Evolutionary conservation across 2,329 filamentous ascomycete genomes (phyloP), one percentile per base, ranked within the genome.

Genomic region (Aspergillus fischeri): DNA sequence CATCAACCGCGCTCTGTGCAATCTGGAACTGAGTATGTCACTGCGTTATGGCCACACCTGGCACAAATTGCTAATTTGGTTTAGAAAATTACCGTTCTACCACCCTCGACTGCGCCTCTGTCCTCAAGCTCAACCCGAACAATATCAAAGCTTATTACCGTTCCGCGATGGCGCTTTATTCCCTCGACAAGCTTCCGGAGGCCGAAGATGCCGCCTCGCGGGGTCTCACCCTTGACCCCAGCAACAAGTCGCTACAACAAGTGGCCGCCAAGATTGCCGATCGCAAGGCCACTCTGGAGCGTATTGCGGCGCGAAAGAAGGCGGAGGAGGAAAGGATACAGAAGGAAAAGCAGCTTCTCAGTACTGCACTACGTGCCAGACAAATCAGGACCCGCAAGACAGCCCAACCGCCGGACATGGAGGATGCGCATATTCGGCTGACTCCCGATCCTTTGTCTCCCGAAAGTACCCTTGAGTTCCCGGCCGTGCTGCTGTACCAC

Each of bases 71-170:
- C 58, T 54, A 25, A 53, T 51, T 6, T 9, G 24, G 11, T 11
- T 42, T 65, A 87, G 85, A 85, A 71, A 99, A 99, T 78, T 94
- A 92, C 77, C 87, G 93, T 62, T 88, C 86, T 61, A 92, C 89
- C 76, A 95, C 88, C 68, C 82, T 88, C 50, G 94, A 97, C 79
- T 94, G 92, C 74, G 89, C 88, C 2, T 81, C 85, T 7, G 88
- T 90, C 1, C 81, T 99, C 59, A 84, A 86, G 42, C 79, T 97
- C 57, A 95, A 97, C 75, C 83, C 87, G 3, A 74, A 73, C 52
- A 97, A 96, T 73, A 74, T 95, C 68, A 99, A 99, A 78, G 93
- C 94, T 1, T 91, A 87, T 77, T 99, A 95, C 76, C 89, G 94
- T 61, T 92, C 89, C 55, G 85, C 89, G 2, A 81, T 82, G 58